Evolutionary conservation across 805 yeast species (phyloP).

Genomic region (Ogataea trehaloabstinens): DNA sequence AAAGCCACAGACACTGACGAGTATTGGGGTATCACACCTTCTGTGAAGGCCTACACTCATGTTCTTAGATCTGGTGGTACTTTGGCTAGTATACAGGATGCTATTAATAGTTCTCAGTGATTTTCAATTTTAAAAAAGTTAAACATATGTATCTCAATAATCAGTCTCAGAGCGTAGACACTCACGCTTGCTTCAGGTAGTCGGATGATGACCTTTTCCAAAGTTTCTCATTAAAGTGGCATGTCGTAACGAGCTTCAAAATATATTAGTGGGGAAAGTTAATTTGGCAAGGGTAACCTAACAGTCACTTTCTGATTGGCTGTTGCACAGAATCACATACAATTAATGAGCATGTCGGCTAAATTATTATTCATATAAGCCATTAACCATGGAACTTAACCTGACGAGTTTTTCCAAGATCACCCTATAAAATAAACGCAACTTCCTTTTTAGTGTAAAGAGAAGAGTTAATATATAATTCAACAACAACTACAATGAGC

Average conservation of each 20-base stretch:
- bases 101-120: conserved; percentile 21
- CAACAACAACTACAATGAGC: neutral
- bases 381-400: neutral
- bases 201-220: neutral
- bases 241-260: neutral
- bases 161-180: neutral
- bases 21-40: neutral
- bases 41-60: conserved; percentile 1
- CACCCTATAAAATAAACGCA: neutral
- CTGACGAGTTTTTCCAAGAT: neutral
- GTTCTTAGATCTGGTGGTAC: conserved; percentile 24
- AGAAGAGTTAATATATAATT: neutral
- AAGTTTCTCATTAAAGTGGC: neutral
- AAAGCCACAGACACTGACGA: conserved; percentile 1
- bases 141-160: neutral
- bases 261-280: neutral
- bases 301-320: neutral
- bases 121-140: neutral
- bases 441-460: neutral
- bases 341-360: neutral
- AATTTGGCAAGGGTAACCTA: neutral
- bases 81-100: conserved; percentile 15
- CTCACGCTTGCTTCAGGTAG: neutral
- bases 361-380: neutral
- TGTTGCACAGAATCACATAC: neutral